These are phyloP conservation scores for Podaxis mareebaensis DNA, from an alignment of 768 basidiomycete genomes.

Conservation along the genomic window DNA sequence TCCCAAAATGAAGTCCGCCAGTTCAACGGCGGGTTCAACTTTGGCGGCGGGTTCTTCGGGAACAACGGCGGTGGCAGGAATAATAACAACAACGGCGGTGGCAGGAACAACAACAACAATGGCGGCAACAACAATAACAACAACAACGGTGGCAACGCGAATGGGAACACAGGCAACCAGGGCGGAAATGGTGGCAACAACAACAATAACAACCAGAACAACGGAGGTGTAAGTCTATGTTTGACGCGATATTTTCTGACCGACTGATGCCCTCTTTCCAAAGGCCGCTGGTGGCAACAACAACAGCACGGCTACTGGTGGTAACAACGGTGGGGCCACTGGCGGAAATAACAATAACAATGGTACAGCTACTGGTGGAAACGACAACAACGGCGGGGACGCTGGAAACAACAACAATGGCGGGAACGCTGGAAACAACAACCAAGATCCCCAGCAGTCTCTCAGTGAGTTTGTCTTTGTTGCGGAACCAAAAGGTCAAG, in stretches of 20 bases:
- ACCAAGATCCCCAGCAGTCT: constrained; percentile 44
- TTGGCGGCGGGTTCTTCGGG: constrained; percentile 17
- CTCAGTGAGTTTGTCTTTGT: constrained; percentile 27
- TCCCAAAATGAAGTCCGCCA: constrained; percentile 7
- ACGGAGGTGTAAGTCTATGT: constrained; percentile 8
- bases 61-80: constrained; percentile 14
- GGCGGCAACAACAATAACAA: constrained; percentile 16
- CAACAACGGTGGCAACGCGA: constrained; percentile 16
- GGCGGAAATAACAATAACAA: constrained; percentile 26
- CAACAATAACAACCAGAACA: constrained; percentile 16
- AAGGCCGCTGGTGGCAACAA: constrained; percentile 11
- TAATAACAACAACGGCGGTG: constrained; percentile 13
- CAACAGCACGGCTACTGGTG: constrained; percentile 15
- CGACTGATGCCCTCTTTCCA: neutral
- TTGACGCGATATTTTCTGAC: neutral
- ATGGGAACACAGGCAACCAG: constrained; percentile 4
- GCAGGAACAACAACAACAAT: constrained; percentile 11
- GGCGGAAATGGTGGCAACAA: constrained; percentile 7
- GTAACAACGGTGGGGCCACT: constrained; percentile 16
- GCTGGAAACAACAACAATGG: constrained; percentile 18
- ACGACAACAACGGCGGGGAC: constrained; percentile 16
- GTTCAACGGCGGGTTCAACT: neutral
- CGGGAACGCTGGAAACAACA: constrained; percentile 27
- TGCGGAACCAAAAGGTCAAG: neutral
- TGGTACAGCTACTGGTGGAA: constrained; percentile 4